phyloP scores from a whole-genome alignment of 441 rosid genomes.

The Aleurites moluccanus region DNA sequence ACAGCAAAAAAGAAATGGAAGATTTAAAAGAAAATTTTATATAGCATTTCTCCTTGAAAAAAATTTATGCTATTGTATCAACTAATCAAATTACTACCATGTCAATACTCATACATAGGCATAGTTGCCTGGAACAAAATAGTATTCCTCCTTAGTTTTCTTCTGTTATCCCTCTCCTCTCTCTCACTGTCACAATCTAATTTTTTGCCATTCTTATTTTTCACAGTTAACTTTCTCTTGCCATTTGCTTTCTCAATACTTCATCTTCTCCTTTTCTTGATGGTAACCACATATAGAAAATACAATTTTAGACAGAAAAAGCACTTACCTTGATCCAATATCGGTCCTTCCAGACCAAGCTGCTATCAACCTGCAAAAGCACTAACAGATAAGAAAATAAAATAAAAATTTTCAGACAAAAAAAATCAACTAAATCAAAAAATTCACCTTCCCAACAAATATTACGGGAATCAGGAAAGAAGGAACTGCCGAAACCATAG shows the following conservation, averaged over 20 bases:
- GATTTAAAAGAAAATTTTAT: not conserved
- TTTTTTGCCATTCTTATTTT: too few relatives aligned
- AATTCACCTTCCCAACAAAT: slow-evolving; percentile 65
- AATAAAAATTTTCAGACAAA: not conserved
- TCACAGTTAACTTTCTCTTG: too few relatives aligned
- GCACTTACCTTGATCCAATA: slow-evolving; percentile 95
- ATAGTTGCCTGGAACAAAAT: too few relatives aligned
- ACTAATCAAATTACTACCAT: not conserved
- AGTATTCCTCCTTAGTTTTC: too few relatives aligned
- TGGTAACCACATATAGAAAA: not conserved
- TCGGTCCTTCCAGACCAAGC: slow-evolving; percentile 69
- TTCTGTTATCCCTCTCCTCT: too few relatives aligned
- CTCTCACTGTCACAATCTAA: too few relatives aligned
- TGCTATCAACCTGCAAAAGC: slow-evolving; percentile 66
- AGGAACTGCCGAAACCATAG: slow-evolving; percentile 80
- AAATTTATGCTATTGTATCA: not conserved
- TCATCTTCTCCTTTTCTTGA: not conserved
- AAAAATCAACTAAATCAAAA: not conserved
- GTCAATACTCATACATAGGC: not conserved
- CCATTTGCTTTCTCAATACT: too few relatives aligned
- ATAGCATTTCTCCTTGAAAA: not conserved
- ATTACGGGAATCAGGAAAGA: slow-evolving; percentile 71
- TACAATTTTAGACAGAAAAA: slow-evolving; percentile 5
- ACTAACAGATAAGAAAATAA: not conserved
- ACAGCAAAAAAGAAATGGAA: not conserved